Base-by-base conservation (phyloP, 225 moss, liverwort and hornwort species). In the Pseudisothecium myosuroides region DNA sequence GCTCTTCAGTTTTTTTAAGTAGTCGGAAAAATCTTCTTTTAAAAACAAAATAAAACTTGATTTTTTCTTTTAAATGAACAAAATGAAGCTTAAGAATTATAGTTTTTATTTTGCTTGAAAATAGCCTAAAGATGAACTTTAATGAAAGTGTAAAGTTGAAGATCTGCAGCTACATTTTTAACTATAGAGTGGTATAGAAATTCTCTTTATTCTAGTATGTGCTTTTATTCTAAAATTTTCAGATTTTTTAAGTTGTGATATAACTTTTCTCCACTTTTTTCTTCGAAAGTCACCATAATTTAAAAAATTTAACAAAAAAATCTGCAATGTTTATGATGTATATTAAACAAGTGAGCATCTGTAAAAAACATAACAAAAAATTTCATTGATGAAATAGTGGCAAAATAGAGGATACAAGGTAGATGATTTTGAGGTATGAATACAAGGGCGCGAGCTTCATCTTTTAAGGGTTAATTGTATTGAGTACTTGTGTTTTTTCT, bases 61-160 rank as follows among this genome's bases (percentile, higher is more conserved):
- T 11, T 37, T 37, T 10, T 0, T 37, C 20, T 12, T 37, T n/a
- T 21, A 21, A 67, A 7, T n/a, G 67, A 67, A 12, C 4, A 68
- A 22, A 68, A 68, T 22, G 22, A n/a, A 68, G 22, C 12, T n/a
- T 37, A 0, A 21, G 1, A 20, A 37, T 67, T 67, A 2, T 37
- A 37, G 0, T 21, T 67, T n/a, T 0, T 12, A 0, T 1, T 68
- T 0, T 22, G 3, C n/a, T 68, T 5, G 4, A 24, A n/a, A 68
- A 23, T 37, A 0, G 7, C n/a, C 21, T 67, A n/a, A n/a, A 67
- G 10, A 37, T n/a, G 12, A n/a, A 1, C 1, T 21, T 67, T 67
- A 11, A 37, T 37, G 11, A 37, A 37, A 37, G 6, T 37, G 3
- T 37, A 0, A n/a, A n/a, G 12, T 22, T n/a, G 4, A n/a, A 2